Base-by-base conservation (phyloP, 306 rosid species). In the Acacia acuminata region DNA sequence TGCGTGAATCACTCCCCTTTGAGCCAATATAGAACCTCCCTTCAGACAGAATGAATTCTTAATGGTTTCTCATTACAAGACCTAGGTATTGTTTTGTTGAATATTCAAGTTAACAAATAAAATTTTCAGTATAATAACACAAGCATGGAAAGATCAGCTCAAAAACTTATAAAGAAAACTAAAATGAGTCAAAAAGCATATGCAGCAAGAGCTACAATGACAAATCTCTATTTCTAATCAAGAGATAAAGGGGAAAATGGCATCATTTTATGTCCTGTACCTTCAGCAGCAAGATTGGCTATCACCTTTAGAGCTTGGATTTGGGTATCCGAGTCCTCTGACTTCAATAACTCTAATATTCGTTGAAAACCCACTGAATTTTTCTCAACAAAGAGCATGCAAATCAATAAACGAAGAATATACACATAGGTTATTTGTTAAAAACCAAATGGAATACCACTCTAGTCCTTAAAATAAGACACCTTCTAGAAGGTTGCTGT, bases 261-360 rank as follows among this genome's bases (percentile, higher is more conserved):
- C 45, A 20, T 34, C 27, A 75, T 16, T 51, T 22, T 50, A 53
- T 36, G 45, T n/a, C 47, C 22, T 45, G 51, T 82, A 91, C 94
- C 94, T 91, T 91, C 94, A 84, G 94, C 94, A 65, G 94, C 94
- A 77, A 91, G 94, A 85, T 91, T 91, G 80, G 94, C 94, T n/a
- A 91, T 85, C 89, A 89, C 90, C 82, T 91, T 91, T 78, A 91
- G 91, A 77, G 93, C 94, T 60, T 91, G 94, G 71, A 87, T 84
- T 91, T 91, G 93, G 77, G 88, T 73, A 50, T 88, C 90, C 38
- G 72, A 32, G 74, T 91, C 93, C 83, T 86, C 88, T 27, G 94
- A 91, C 64, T 85, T 77, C 90, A 91, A 80, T 77, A 91, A 77
- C 72, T 89, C 88, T 75, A 91, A 75, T 70, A 91, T 89, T 87